Conservation (phyloP, 495 filamentous ascomycete species). For the Neurospora intermedia region DNA sequence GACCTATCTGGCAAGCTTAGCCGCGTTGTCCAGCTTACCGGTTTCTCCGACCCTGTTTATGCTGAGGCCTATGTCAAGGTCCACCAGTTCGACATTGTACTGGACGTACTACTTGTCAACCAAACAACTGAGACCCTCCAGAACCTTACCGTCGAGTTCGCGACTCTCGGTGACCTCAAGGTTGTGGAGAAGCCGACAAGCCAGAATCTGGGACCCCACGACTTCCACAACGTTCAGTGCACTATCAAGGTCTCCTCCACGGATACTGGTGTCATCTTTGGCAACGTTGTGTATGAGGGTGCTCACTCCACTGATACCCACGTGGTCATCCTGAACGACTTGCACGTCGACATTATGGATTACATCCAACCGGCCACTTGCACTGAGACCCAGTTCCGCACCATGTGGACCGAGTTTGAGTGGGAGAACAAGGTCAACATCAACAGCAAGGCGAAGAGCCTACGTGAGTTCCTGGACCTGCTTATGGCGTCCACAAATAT, state of each 20-base stretch:
- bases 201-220: conserved; percentile 87
- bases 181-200: conserved; percentile 94
- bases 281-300: conserved; percentile 97
- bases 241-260: conserved; percentile 99
- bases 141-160: conserved; percentile 95
- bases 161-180: conserved; percentile 93
- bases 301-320: conserved; percentile 90
- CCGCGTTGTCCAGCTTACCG: conserved; percentile 92
- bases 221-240: conserved; percentile 95
- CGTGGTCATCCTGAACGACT: conserved; percentile 96
- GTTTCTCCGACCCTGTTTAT: conserved; percentile 97
- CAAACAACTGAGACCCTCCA: conserved; percentile 95
- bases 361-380: conserved; percentile 97
- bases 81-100: conserved; percentile 96
- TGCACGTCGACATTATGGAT: conserved; percentile 99
- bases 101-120: conserved; percentile 95
- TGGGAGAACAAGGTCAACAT: conserved; percentile 99
- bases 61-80: conserved; percentile 98
- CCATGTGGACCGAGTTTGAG: conserved; percentile 99
- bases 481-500: conserved; percentile 98
- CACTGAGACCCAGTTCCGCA: conserved; percentile 96
- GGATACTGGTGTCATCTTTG: conserved; percentile 98
- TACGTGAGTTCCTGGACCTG: conserved; percentile 87
- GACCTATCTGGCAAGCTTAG: conserved; percentile 88
- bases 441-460: conserved; percentile 86